Conservation (phyloP, 495 filamentous ascomycete species). For the Tirmania nivea region DNA sequence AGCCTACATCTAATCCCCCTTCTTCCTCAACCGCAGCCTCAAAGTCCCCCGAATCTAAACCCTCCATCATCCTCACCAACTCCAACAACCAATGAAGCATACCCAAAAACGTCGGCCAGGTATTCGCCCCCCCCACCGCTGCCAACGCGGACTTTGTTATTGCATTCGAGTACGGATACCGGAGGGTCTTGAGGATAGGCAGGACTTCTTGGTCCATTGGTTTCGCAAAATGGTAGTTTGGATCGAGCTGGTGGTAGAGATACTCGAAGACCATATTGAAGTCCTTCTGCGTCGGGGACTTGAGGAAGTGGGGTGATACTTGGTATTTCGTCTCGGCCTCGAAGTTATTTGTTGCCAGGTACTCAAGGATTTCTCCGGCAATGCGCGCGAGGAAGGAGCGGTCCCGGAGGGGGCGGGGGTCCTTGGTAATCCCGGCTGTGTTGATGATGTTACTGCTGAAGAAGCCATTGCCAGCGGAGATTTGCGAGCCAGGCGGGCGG, state of each 20-base stretch:
- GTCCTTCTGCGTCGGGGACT: constrained; percentile 91
- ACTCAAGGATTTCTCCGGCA: constrained; percentile 75
- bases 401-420: constrained; percentile 78
- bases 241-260: constrained; percentile 88
- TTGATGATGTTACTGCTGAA: constrained; percentile 47
- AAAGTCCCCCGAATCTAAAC: constrained; percentile 51
- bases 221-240: constrained; percentile 73
- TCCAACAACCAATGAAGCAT: constrained; percentile 99
- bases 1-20: constrained; percentile 61
- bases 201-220: constrained; percentile 87
- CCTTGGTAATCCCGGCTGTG: constrained; percentile 49
- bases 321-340: constrained; percentile 94
- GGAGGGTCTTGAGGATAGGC: constrained; percentile 68
- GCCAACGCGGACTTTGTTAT: constrained; percentile 90
- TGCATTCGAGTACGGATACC: constrained; percentile 81
- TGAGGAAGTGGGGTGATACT: constrained; percentile 64
- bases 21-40: constrained; percentile 26
- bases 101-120: constrained; percentile 76
- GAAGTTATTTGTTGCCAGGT: constrained; percentile 72
- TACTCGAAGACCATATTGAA: constrained; percentile 95
- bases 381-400: constrained; percentile 58
- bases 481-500: constrained; percentile 34
- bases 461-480: constrained; percentile 49
- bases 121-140: constrained; percentile 78
- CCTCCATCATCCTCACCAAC: constrained; percentile 71